These are phyloP conservation scores for Bacterosira constricta DNA, from an alignment of 108 stramenopile species.

Conservation along the genomic window DNA sequence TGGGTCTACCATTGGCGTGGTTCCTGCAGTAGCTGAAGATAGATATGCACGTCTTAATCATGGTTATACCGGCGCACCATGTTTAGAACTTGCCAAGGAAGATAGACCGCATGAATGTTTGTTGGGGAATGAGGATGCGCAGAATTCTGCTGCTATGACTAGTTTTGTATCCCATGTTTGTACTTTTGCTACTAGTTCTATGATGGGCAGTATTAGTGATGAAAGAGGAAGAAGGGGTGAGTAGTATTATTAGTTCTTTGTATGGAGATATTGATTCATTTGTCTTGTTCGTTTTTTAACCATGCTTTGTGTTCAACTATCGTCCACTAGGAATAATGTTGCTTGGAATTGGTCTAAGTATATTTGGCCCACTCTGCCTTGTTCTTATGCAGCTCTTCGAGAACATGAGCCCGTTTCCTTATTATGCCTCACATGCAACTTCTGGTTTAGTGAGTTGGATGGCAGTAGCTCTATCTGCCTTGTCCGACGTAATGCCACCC, in stretches of 20 bases:
- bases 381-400: slow-evolving; percentile 62
- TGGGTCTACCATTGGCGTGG: slow-evolving; percentile 62
- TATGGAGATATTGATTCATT: not conserved
- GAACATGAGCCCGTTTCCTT: slow-evolving; percentile 63
- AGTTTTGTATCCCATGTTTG: slow-evolving; percentile 64
- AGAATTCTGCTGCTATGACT: slow-evolving; percentile 61
- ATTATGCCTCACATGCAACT: slow-evolving; percentile 60
- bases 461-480: slow-evolving; percentile 65
- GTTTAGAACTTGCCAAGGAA: slow-evolving; percentile 30
- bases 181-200: slow-evolving; percentile 74
- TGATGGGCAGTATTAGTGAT: slow-evolving; percentile 83
- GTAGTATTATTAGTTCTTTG: slow-evolving; percentile 1
- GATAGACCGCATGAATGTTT: slow-evolving; percentile 68
- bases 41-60: slow-evolving; percentile 77
- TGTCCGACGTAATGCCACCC: slow-evolving; percentile 78
- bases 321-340: slow-evolving; percentile 48
- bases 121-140: slow-evolving; percentile 74
- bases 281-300: not conserved
- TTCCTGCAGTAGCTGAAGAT: slow-evolving; percentile 70
- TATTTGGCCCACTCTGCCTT: slow-evolving; percentile 57
- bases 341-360: slow-evolving; percentile 55
- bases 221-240: slow-evolving; percentile 69
- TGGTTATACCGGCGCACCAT: slow-evolving; percentile 55
- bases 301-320: not conserved
- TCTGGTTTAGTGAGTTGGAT: slow-evolving; percentile 77